A percentile compares a stretch with the other conserved stretches of the same genome.
These are phyloP conservation scores for Paradendryphiella salina DNA, from an alignment of 2,329 filamentous ascomycete genomes.

Conservation along the genomic window DNA sequence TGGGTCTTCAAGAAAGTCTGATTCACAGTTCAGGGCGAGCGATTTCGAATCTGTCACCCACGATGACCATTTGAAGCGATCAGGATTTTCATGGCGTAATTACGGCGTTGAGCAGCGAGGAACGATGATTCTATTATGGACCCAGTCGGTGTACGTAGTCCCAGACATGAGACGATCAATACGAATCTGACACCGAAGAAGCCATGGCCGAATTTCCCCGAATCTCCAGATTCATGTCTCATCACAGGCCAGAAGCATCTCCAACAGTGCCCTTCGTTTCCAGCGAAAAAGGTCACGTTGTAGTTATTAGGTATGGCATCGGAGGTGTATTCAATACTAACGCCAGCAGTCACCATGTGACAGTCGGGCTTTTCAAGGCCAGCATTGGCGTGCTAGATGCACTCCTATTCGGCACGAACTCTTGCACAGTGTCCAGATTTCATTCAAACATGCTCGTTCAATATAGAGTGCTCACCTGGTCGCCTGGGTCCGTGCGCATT, in stretches of 20 bases:
- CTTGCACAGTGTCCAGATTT: not conserved
- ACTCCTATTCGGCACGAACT: not conserved
- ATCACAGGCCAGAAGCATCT: not conserved
- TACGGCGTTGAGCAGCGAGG: conserved; percentile 16
- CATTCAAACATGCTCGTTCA: not conserved
- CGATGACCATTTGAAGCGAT: not conserved
- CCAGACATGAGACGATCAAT: conserved; percentile 13
- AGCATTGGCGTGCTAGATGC: not conserved
- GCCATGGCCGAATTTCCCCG: not conserved
- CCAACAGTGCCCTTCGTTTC: not conserved
- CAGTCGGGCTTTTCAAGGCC: not conserved
- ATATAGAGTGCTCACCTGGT: not conserved
- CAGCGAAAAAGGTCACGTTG: no score
- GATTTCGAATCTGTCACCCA: not conserved
- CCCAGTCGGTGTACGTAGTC: conserved; percentile 30
- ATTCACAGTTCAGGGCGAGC: not conserved
- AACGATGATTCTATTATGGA: not conserved
- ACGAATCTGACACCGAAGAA: conserved; percentile 21
- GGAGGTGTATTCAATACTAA: not conserved
- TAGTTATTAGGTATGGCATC: no score
- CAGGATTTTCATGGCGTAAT: conserved; percentile 4
- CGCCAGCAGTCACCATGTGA: not conserved
- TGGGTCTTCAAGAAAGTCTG: not conserved
- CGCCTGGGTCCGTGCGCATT: conserved; percentile 5
- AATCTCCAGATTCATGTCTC: not conserved